Percentiles rank a stretch among this genome's conserved stretches.
These are phyloP conservation scores for Cyclotella atomus DNA, from an alignment of 108 stramenopile genomes.

Conservation along the genomic window DNA sequence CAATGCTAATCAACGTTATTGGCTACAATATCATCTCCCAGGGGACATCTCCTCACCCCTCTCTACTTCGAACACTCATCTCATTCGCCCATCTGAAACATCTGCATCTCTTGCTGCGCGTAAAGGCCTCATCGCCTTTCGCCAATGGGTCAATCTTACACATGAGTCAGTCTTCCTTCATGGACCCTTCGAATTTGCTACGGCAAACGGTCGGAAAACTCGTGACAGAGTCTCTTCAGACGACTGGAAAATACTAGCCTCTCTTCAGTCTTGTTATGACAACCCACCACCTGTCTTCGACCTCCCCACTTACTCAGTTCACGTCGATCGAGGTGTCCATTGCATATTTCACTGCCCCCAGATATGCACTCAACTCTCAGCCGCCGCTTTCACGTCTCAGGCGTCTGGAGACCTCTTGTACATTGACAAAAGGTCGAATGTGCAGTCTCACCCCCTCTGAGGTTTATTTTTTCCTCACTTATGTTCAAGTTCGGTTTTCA, in stretches of 20 bases:
- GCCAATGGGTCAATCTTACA: no score
- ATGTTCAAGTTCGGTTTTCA: no score
- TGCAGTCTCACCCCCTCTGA: not conserved
- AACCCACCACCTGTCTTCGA: not conserved
- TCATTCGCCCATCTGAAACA: slow-evolving; percentile 7
- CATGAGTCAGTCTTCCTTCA: no score
- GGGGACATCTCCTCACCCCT: not conserved
- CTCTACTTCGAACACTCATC: not conserved
- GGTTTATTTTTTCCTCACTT: not conserved
- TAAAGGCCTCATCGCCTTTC: no score
- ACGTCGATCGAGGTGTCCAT: slow-evolving; percentile 11
- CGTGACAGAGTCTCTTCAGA: slow-evolving; percentile 1
- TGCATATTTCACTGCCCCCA: not conserved
- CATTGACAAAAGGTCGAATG: not conserved
- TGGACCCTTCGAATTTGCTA: no score
- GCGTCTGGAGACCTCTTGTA: not conserved
- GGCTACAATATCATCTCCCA: slow-evolving; percentile 16
- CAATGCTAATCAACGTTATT: slow-evolving; percentile 10
- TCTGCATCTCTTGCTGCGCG: not conserved
- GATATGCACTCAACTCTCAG: not conserved
- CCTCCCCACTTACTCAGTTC: slow-evolving; percentile 7
- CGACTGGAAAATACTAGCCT: not conserved
- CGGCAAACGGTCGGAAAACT: no score
- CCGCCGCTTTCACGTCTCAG: not conserved
- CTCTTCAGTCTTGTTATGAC: no score